A percentile compares a stretch with the other conserved stretches of the same genome.
Evolutionary conservation across 805 yeast genomes (phyloP).

Genomic region (Yamadazyma takamatsuzukensis): DNA sequence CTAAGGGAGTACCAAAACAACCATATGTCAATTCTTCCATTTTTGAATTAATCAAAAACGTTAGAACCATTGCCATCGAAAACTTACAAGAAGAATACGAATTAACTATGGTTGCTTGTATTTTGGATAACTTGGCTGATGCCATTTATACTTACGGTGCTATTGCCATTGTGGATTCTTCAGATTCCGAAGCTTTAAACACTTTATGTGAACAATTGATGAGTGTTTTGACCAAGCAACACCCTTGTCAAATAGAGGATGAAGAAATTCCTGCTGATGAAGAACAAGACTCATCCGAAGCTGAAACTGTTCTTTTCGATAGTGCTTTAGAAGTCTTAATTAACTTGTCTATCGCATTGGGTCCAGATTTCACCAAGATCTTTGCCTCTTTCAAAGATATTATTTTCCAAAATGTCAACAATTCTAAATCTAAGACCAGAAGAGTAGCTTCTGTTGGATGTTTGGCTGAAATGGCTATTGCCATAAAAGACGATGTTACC

Average conservation of each 20-base stretch:
- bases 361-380: slow-evolving; percentile 69
- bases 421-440: slow-evolving; percentile 61
- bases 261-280: slow-evolving; percentile 63
- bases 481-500: slow-evolving; percentile 65
- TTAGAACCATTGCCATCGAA: slow-evolving; percentile 61
- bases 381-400: slow-evolving; percentile 69
- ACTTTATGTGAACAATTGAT: slow-evolving; percentile 66
- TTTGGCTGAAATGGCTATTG: slow-evolving; percentile 81
- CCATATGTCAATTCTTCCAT: slow-evolving; percentile 59
- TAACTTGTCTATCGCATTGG: slow-evolving; percentile 71
- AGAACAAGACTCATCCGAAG: slow-evolving; percentile 46
- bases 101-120: slow-evolving; percentile 70
- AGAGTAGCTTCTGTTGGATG: slow-evolving; percentile 86
- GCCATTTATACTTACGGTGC: slow-evolving; percentile 71
- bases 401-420: slow-evolving; percentile 48
- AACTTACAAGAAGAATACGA: slow-evolving; percentile 79
- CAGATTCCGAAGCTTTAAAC: slow-evolving; percentile 53
- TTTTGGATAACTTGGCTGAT: slow-evolving; percentile 71
- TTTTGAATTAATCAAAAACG: slow-evolving; percentile 57
- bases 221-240: slow-evolving; percentile 75
- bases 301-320: slow-evolving; percentile 70
- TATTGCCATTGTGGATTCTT: slow-evolving; percentile 59
- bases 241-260: slow-evolving; percentile 71
- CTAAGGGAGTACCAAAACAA: slow-evolving; percentile 60
- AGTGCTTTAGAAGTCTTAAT: slow-evolving; percentile 83